A percentile compares a stretch with the other conserved stretches of the same genome.
Conservation (phyloP, 345 rosid species). For the Microthlaspi erraticum region DNA sequence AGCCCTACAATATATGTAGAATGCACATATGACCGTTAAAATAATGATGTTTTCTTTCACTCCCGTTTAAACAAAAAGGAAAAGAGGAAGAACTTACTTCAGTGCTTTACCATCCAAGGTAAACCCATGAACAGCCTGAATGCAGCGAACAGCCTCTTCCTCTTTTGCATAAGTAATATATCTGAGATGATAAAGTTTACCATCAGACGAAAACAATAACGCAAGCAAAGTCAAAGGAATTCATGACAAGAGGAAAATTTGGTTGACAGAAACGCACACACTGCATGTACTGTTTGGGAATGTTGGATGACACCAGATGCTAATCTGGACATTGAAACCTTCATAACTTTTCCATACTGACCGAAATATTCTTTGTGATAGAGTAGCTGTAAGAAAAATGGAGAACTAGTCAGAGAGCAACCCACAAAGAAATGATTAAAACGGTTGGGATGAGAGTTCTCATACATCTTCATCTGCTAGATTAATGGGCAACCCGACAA, state of each 20-base stretch:
- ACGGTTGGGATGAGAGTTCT: neutral
- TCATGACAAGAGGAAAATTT: neutral
- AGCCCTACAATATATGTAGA: conserved; percentile 51
- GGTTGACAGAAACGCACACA: conserved; percentile 54
- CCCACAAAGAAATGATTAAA: conserved; percentile 13
- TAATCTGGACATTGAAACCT: conserved; percentile 75
- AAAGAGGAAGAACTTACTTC: conserved; percentile 50
- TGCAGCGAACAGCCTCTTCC: conserved; percentile 75
- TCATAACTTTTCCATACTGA: conserved; percentile 73
- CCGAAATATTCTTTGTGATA: conserved; percentile 71
- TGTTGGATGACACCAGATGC: conserved; percentile 70
- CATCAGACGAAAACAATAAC: neutral
- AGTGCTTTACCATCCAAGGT: conserved; percentile 69
- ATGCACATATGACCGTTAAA: too few species aligned
- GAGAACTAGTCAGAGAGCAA: conserved; percentile 13
- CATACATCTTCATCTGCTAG: conserved; percentile 76
- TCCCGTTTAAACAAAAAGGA: conserved; percentile 12
- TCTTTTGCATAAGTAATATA: conserved; percentile 68
- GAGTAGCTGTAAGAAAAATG: conserved; percentile 54
- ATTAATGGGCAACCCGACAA: conserved; percentile 69
- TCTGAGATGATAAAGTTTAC: conserved; percentile 33
- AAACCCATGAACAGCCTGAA: conserved; percentile 74
- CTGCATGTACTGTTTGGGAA: conserved; percentile 73
- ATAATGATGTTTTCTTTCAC: neutral
- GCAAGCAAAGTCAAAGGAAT: neutral